Base-by-base conservation (phyloP, 2,329 filamentous ascomycete species). In the Xylariaceae sp. region DNA sequence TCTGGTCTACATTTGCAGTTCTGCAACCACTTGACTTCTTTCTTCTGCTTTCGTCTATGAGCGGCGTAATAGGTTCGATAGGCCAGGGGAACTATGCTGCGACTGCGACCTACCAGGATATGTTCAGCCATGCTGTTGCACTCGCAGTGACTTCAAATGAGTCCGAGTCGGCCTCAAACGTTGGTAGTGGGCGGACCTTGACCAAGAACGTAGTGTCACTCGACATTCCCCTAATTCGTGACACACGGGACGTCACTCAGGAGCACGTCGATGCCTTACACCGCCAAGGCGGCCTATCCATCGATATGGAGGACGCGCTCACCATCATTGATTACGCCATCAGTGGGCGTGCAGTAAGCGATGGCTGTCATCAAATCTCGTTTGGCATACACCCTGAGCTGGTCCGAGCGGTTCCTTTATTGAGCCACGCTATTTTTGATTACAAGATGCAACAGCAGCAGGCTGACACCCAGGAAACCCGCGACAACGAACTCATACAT, bases 301-400 rank as follows among this genome's bases (percentile, higher is more conserved):
- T 42, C 20, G 12, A 17, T 8, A 20, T 34, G 16, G 40, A 7
- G 7, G 22, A 19, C 25, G 27, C 25, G 10, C 6, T 34, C 6
- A 20, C 40, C 4, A 17, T 34, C 20, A 6, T 35, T n/a, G 40
- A 42, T 20, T 42, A 42, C 40, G 25, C 40, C 10, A 34, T 42
- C 19, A 35, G 40, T 19, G 33, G 10, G 16, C 27, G 29, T 7
- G 40, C 40, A 6, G 27, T 10, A 16, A n/a, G 17, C 6, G 40
- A 34, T 22, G 40, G 27, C 3, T 21, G 17, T 22, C 19, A 35
- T 33, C 40, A 42, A 22, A 23, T 35, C 17, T 10, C 21, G 16
- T n/a, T 42, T n/a, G 27, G 40, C 19, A 4, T 42, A 17, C 14
- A 34, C 40, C 17, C 27, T 11, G 40, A 21, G 16, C 14, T 10